Base-by-base conservation (phyloP, 495 filamentous ascomycete species). In the Cercophora samala region DNA sequence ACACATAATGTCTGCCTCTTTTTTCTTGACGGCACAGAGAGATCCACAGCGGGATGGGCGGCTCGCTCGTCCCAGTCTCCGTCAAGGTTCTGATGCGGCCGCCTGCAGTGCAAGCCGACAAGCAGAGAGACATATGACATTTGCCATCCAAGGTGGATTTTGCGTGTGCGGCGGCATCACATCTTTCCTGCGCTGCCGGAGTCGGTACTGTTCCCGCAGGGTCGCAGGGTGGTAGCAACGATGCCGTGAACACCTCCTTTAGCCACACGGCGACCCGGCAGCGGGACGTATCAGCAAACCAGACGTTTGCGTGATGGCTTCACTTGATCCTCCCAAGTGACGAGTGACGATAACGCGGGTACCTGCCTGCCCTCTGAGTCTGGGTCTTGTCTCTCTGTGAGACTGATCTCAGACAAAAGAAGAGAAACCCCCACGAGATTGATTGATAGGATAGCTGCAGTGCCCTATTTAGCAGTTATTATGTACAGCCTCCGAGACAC, bases 101-200 rank as follows among this genome's bases (percentile, higher is more conserved):
- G 53, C 53, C 53, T 56, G 53, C 53, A 56, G 53, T 21, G 37
- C 37, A 46, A 46, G 5, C 37, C 37, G 53, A 56, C 8, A 56
- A 23, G 11, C n/a, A 56, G 53, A 56, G 53, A 56, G 53, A 13
- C n/a, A 56, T 56, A 21, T 56, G 53, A 23, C n/a, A 56, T 56
- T 56, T 56, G 53, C 53, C 53, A 56, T 56, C 53, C 53, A 22
- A 56, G 53, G 53, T 19, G 53, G 53, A 56, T 21, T 46, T 46
- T 46, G 11, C 37, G 19, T 23, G n/a, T 21, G 53, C 53, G 53
- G 53, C 53, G 53, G 22, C 22, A 56, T 56, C 3, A 19, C 5
- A 19, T 56, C 53, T 56, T n/a, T 29, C n/a, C 53, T 23, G 22
- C 19, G 22, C 53, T 46, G 37, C 37, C n/a, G 37, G 37, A 46